Base-by-base conservation (phyloP, 805 yeast genomes). In the Lachancea lanzarotensis region DNA sequence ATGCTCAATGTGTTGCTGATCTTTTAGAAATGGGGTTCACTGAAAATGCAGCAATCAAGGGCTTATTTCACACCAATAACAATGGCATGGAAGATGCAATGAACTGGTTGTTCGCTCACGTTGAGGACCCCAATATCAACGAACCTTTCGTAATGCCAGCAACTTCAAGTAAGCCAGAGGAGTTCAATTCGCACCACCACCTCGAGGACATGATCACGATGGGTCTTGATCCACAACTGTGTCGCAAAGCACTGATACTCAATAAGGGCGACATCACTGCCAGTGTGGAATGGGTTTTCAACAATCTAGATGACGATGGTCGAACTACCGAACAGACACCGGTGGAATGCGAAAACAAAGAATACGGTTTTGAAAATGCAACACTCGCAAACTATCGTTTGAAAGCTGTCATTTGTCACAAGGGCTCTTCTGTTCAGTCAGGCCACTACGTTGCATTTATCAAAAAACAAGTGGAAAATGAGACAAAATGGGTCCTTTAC, bases 271-370 rank as follows among this genome's bases (percentile, higher is more conserved):
- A 84, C 56, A 68, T 81, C 2, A 90, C 85, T 53, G 76, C 77
- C 1, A 84, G 98, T 3, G 84, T 89, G 3, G 96, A 89, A 48
- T 93, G 98, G 98, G 73, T 93, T 6, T 93, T 93, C 59, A 67
- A 68, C 19, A 76, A 91, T 57, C 87, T 95, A 10, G 84, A 84
- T 49, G 95, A 84, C 62, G 22, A 18, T 29, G 76, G 80, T 54
- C 95, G 90, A 3, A 72, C 63, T 6, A 52, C 82, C 3, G 68
- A 70, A 3, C 54, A 50, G 9, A 59, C 50, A 4, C 52, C 49
- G 2, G 45, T 52, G 7, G 45, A 47, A 7, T 49, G 45, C 8
- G 45, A 39, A 26, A 37, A 15, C 2, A 43, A 44, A 31, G 20
- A 12, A 2, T 50, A 42, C 42, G 67, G 65, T 2, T 42, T 46